phyloP scores from a whole-genome alignment of 2,329 filamentous ascomycete species.

The Talaromyces sp. region DNA sequence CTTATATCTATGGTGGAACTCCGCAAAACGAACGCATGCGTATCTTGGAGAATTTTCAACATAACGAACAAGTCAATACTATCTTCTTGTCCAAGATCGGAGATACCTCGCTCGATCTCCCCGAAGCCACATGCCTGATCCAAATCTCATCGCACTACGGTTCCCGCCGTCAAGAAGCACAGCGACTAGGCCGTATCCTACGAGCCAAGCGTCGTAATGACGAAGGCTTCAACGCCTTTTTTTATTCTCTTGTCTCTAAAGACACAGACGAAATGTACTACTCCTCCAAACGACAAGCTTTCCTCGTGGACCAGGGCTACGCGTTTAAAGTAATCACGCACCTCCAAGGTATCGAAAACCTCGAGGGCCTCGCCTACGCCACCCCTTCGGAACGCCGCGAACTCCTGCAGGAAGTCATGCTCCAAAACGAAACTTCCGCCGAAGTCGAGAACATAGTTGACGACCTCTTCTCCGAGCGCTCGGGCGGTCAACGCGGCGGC shows the following conservation, averaged over 20 bases:
- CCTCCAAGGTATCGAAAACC: slow-evolving; percentile 82
- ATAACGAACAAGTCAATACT: slow-evolving; percentile 84
- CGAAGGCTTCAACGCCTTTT: slow-evolving; percentile 98
- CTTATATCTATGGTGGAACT: slow-evolving; percentile 88
- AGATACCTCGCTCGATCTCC: slow-evolving; percentile 94
- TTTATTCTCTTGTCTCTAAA: slow-evolving; percentile 95
- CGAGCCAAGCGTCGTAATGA: slow-evolving; percentile 94
- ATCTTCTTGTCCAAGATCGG: slow-evolving; percentile 97
- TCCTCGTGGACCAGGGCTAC: slow-evolving; percentile 96
- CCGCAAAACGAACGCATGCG: slow-evolving; percentile 78
- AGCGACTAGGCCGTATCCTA: slow-evolving; percentile 86
- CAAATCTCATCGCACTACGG: slow-evolving; percentile 98
- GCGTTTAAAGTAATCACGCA: slow-evolving; percentile 99
- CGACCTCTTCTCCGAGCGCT: slow-evolving; percentile 62
- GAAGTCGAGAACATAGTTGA: slow-evolving; percentile 69
- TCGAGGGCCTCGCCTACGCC: slow-evolving; percentile 74
- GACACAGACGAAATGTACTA: slow-evolving; percentile 98
- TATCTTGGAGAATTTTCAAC: slow-evolving; percentile 91
- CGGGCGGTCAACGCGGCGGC: slow-evolving; percentile 35
- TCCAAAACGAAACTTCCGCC: slow-evolving; percentile 75
- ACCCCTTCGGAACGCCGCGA: slow-evolving; percentile 78
- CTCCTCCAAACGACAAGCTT: slow-evolving; percentile 92
- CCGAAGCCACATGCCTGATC: slow-evolving; percentile 93
- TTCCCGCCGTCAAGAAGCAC: slow-evolving; percentile 92
- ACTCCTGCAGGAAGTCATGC: slow-evolving; percentile 80